phyloP scores from a whole-genome alignment of 441 rosid species.

The Adansonia grandidieri region DNA sequence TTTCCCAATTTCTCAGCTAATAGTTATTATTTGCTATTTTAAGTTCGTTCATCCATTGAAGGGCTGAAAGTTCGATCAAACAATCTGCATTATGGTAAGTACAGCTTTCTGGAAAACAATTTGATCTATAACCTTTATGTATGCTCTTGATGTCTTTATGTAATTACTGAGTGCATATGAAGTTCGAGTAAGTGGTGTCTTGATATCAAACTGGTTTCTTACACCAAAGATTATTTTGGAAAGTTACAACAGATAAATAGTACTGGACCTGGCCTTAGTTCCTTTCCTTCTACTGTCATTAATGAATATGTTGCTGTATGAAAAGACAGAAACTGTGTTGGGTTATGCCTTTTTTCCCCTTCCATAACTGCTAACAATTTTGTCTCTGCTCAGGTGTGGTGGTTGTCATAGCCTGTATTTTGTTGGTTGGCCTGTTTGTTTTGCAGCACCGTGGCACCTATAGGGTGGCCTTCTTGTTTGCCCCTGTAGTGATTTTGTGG shows the following conservation, averaged over 20 bases:
- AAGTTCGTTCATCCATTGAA: conserved; percentile 82
- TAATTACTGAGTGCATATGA: conserved; percentile 11
- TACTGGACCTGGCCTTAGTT: background rate
- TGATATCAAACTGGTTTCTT: background rate
- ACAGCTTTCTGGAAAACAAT: background rate
- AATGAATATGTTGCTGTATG: background rate
- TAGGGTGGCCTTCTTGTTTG: conserved; percentile 68
- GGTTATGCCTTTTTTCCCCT: conserved; percentile 22
- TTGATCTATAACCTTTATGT: conserved; percentile 9
- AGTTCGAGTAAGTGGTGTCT: background rate
- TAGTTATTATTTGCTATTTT: conserved; percentile 34
- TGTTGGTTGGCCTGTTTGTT: conserved; percentile 87
- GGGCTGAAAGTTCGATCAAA: conserved; percentile 61
- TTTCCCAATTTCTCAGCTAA: conserved; percentile 26
- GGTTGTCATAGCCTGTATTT: conserved; percentile 61
- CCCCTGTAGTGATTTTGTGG: conserved; percentile 85
- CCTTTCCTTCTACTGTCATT: conserved; percentile 13
- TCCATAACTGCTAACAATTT: conserved; percentile 32
- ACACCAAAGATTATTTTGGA: background rate
- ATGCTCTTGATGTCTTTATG: conserved; percentile 1
- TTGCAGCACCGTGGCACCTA: conserved; percentile 85
- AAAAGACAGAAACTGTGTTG: background rate
- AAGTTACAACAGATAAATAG: background rate
- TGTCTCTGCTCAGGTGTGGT: conserved; percentile 58
- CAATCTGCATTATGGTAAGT: conserved; percentile 61